Evolutionary conservation across 495 filamentous ascomycete species (phyloP).

Genomic region (Chlorociboria aeruginascens): DNA sequence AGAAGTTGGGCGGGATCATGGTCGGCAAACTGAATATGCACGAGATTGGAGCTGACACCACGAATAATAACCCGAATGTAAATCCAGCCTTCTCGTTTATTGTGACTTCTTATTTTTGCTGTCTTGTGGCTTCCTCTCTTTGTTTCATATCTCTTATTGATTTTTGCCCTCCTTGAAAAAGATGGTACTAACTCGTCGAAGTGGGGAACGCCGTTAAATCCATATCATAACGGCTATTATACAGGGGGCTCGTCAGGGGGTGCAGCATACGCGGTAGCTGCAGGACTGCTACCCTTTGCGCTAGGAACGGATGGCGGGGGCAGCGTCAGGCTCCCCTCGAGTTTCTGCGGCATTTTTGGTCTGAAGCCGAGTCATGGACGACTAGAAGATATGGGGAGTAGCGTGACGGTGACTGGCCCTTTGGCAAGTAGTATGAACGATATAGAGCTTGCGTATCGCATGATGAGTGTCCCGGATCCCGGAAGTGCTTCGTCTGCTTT

Average conservation of each 20-base stretch:
- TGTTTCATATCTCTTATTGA: no score
- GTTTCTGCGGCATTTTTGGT: conserved; percentile 80
- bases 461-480: conserved; percentile 63
- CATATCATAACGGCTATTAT: conserved; percentile 69
- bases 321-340: conserved; percentile 68
- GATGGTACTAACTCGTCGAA: no score
- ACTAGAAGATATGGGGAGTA: conserved; percentile 47
- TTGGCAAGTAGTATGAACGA: conserved; percentile 68
- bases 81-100: no score
- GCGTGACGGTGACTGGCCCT: conserved; percentile 61
- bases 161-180: no score
- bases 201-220: conserved; percentile 76
- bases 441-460: conserved; percentile 68
- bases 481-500: conserved; percentile 10
- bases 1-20: conserved; percentile 69
- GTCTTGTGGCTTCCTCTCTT: no score
- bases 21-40: conserved; percentile 89
- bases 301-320: conserved; percentile 83
- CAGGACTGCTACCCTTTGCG: conserved; percentile 70
- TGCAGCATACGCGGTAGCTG: conserved; percentile 61
- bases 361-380: conserved; percentile 76
- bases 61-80: conserved; percentile 72
- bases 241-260: conserved; percentile 85
- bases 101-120: no score
- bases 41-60: conserved; percentile 75